Conservation (phyloP, 2,329 filamentous ascomycete genomes). For the Botryotinia globosa region DNA sequence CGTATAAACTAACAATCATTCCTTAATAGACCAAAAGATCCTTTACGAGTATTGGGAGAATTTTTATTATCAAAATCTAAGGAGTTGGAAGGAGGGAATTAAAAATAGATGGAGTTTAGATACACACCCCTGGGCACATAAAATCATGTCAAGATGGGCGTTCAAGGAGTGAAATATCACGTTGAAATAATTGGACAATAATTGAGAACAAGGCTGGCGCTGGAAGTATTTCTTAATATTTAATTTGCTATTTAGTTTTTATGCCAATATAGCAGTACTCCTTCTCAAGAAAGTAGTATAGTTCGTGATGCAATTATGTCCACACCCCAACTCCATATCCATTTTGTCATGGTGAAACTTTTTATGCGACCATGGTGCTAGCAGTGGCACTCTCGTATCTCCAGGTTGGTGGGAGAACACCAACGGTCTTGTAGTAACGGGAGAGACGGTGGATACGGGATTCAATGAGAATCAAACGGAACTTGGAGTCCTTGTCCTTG, state of each 20-base stretch:
- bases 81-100: constrained; percentile 51
- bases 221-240: constrained; percentile 34
- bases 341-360: constrained; percentile 21
- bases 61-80: constrained; percentile 66
- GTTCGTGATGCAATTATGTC: constrained; percentile 28
- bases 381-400: constrained; percentile 98
- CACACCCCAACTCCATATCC: constrained; percentile 36
- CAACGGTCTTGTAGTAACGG: constrained; percentile 98
- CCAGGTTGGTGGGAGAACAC: constrained; percentile 86
- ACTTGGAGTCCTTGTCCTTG: constrained; percentile 99
- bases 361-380: constrained; percentile 85
- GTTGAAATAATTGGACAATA: neutral
- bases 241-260: constrained; percentile 34
- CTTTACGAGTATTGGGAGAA: constrained; percentile 66
- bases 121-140: constrained; percentile 7
- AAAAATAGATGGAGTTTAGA: neutral
- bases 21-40: constrained; percentile 58
- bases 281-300: constrained; percentile 18
- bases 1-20: constrained; percentile 6
- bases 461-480: constrained; percentile 99
- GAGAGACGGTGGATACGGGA: constrained; percentile 99
- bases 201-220: constrained; percentile 4
- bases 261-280: constrained; percentile 31
- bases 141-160: constrained; percentile 5
- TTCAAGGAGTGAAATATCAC: constrained; percentile 1